Evolutionary conservation across 78 protist genomes (phyloP).

Genomic region (Dictyostelium brefeldianum): DNA sequence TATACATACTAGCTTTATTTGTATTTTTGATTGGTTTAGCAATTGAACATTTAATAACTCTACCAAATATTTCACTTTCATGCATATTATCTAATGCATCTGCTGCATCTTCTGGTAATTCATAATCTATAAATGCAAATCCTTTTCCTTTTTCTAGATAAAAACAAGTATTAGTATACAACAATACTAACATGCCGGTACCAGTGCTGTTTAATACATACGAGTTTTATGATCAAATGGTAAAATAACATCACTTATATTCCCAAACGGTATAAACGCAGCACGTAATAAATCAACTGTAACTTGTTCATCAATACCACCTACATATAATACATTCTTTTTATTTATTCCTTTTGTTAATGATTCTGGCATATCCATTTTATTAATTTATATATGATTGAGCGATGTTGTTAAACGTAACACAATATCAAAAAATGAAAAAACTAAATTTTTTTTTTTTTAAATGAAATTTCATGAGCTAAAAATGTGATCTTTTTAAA

Average conservation of each 20-base stretch:
- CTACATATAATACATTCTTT: constrained; percentile 81
- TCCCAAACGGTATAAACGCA: constrained; percentile 94
- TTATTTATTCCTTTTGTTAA: constrained; percentile 5
- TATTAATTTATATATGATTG: too few relatives aligned
- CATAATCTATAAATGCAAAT: constrained; percentile 91
- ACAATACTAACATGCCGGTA: neutral
- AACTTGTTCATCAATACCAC: constrained; percentile 90
- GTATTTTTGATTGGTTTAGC: constrained; percentile 71
- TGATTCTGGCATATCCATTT: neutral
- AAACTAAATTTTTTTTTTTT: too few relatives aligned
- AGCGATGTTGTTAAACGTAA: too few relatives aligned
- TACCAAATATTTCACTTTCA: constrained; percentile 91
- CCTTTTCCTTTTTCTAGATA: constrained; percentile 81
- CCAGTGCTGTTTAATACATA: constrained; percentile 6
- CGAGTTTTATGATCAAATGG: constrained; percentile 86
- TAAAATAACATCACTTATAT: constrained; percentile 74
- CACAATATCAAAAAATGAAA: too few relatives aligned
- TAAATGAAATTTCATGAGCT: too few relatives aligned
- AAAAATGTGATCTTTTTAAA: too few relatives aligned
- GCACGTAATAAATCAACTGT: constrained; percentile 47
- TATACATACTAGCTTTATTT: constrained; percentile 54
- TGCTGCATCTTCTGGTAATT: constrained; percentile 85
- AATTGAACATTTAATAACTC: constrained; percentile 70
- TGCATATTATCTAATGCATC: constrained; percentile 96
- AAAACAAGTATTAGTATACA: neutral